Conservation (phyloP, 2,329 filamentous ascomycete species). For the Rutstroemia sp. region DNA sequence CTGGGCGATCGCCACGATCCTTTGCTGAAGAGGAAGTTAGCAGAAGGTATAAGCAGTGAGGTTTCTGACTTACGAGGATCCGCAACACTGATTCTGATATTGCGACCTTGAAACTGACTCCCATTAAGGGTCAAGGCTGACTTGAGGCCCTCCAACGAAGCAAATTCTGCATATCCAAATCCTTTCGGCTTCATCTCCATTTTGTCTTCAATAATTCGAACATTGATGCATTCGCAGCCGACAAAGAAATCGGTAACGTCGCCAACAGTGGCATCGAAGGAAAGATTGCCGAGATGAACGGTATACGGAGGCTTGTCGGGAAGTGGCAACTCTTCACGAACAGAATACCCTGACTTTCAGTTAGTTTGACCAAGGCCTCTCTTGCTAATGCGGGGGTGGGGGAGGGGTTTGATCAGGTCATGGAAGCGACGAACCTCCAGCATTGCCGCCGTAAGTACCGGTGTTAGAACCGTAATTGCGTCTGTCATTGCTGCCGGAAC, state of each 20-base stretch:
- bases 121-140: constrained; percentile 81
- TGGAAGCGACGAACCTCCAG: constrained; percentile 23
- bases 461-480: constrained; percentile 29
- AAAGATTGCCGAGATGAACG: constrained; percentile 91
- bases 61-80: constrained; percentile 77
- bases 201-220: constrained; percentile 95
- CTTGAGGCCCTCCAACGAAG: constrained; percentile 79
- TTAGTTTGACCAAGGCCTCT: constrained; percentile 12
- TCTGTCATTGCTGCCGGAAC: constrained; percentile 20
- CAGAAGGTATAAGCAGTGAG: constrained; percentile 10
- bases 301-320: constrained; percentile 92
- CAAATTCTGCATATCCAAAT: constrained; percentile 96
- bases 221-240: constrained; percentile 78
- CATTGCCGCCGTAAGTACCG: constrained; percentile 26
- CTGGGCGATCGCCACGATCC: constrained; percentile 57
- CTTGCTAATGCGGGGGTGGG: constrained; percentile 5
- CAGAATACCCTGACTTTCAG: constrained; percentile 43
- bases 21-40: constrained; percentile 54
- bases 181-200: constrained; percentile 91
- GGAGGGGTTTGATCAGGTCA: background rate
- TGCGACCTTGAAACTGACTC: constrained; percentile 75
- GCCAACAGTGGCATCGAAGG: constrained; percentile 82
- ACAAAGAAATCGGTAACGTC: constrained; percentile 81
- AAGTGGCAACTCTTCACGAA: constrained; percentile 73
- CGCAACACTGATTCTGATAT: constrained; percentile 88